phyloP scores from a whole-genome alignment of 2,329 filamentous ascomycete species.

The Byssoonygena ceratinophila region DNA sequence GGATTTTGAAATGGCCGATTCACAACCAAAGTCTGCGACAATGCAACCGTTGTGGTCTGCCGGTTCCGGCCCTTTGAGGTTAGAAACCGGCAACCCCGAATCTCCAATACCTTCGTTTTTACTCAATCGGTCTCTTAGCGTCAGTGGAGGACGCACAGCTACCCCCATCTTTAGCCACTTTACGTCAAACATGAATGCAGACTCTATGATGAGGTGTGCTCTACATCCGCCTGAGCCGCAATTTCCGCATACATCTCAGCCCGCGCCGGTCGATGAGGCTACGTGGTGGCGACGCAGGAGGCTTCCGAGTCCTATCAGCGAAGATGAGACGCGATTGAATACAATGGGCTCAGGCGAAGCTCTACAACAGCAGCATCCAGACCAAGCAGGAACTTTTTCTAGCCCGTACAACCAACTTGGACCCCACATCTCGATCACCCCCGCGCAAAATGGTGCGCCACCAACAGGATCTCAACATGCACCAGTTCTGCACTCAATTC shows the following conservation, averaged over 20 bases:
- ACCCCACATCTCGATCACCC: conserved; percentile 2
- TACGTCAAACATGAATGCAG: conserved; percentile 19
- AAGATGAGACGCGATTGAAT: conserved; percentile 2
- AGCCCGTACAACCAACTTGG: background rate
- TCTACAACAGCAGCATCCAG: background rate
- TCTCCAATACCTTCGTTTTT: conserved; percentile 25
- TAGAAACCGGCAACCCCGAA: conserved; percentile 17
- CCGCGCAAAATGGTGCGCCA: background rate
- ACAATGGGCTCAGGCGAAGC: background rate
- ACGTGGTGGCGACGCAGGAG: conserved; percentile 20
- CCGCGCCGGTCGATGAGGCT: conserved; percentile 1
- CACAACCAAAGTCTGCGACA: conserved; percentile 18
- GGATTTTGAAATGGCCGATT: conserved; percentile 26
- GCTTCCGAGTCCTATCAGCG: conserved; percentile 33
- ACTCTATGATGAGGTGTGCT: conserved; percentile 15
- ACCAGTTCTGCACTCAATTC: background rate
- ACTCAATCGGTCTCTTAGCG: conserved; percentile 25
- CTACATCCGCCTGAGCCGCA: background rate
- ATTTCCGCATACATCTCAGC: background rate
- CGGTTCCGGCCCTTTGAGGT: conserved; percentile 16
- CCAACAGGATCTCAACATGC: background rate
- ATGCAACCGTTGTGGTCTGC: conserved; percentile 18
- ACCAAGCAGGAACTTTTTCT: background rate
- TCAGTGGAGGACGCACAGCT: conserved; percentile 24
- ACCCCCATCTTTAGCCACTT: conserved; percentile 26